Conservation (phyloP, 345 rosid species). For the Syzygium aqueum region DNA sequence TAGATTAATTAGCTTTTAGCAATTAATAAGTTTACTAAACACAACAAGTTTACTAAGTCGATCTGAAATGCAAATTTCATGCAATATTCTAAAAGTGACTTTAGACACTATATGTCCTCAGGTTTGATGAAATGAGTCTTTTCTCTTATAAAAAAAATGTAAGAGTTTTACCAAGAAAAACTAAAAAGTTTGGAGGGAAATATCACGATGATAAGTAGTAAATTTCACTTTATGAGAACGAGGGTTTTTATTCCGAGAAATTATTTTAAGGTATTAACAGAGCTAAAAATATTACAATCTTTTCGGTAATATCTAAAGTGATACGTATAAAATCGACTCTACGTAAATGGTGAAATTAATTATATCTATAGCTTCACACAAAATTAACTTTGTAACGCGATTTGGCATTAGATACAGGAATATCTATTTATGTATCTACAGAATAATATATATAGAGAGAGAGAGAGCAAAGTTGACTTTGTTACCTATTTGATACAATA, state of each 20-base stretch:
- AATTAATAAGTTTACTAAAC: not conserved
- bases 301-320: not conserved
- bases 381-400: not conserved
- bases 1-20: not conserved
- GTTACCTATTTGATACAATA: not conserved
- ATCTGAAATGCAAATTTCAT: not conserved
- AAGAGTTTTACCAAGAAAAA: not conserved
- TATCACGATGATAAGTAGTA: not conserved
- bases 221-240: not conserved
- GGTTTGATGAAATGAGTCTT: not conserved
- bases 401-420: not conserved
- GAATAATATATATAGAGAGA: not conserved
- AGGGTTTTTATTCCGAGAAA: not conserved
- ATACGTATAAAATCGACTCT: not conserved
- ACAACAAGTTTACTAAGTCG: not conserved
- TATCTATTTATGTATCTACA: no score
- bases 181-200: not conserved
- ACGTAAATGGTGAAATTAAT: not conserved
- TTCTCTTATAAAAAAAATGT: not conserved
- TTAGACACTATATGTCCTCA: not conserved
- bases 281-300: not conserved
- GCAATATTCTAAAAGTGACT: not conserved
- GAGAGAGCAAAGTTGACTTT: not conserved
- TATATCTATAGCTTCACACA: not conserved
- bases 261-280: not conserved